Conservation (phyloP, 2,329 filamentous ascomycete genomes). For the Apiospora arundinis region DNA sequence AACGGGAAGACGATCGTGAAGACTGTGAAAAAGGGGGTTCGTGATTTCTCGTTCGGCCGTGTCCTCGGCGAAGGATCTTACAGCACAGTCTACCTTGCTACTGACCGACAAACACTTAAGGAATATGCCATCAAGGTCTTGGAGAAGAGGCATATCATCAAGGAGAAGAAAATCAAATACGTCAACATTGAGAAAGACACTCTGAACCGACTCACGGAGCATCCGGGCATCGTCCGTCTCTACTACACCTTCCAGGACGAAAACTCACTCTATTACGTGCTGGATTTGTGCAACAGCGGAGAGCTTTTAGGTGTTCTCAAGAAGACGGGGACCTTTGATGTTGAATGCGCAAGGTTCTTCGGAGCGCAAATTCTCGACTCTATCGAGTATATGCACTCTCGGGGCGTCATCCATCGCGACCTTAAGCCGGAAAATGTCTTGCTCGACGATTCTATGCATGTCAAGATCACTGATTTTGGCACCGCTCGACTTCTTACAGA, state of each 20-base stretch:
- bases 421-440: constrained; percentile 97
- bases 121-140: constrained; percentile 98
- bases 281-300: constrained; percentile 90
- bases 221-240: constrained; percentile 92
- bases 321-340: constrained; percentile 91
- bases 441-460: constrained; percentile 92
- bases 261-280: constrained; percentile 92
- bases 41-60: constrained; percentile 93
- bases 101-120: constrained; percentile 90
- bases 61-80: constrained; percentile 96
- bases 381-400: constrained; percentile 97
- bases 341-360: constrained; percentile 94
- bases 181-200: constrained; percentile 99
- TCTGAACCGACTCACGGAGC: constrained; percentile 91
- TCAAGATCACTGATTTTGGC: constrained; percentile 98
- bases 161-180: constrained; percentile 99
- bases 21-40: constrained; percentile 94
- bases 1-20: constrained; percentile 82
- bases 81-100: constrained; percentile 92
- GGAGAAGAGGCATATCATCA: constrained; percentile 98
- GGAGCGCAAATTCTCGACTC: constrained; percentile 94
- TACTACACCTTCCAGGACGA: constrained; percentile 99
- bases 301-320: constrained; percentile 93
- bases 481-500: constrained; percentile 90
- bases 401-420: constrained; percentile 95